These are phyloP conservation scores for Trametopsis cervina DNA, from an alignment of 768 basidiomycete genomes.

Conservation along the genomic window DNA sequence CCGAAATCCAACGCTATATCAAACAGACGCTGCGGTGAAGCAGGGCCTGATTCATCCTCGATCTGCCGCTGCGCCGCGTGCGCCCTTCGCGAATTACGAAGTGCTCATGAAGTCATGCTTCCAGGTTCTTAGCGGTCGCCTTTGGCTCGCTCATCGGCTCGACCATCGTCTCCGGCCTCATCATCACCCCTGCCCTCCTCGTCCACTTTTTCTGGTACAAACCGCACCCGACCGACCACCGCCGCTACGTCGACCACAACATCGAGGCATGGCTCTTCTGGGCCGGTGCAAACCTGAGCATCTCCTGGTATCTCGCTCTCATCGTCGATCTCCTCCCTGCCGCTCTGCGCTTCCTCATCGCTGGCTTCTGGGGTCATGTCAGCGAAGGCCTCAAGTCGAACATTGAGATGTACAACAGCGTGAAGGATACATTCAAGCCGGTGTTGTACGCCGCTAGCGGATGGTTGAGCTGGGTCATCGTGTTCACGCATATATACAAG, in stretches of 20 bases:
- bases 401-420: conserved; percentile 62
- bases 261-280: conserved; percentile 77
- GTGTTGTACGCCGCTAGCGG: conserved; percentile 63
- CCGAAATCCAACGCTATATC: too few relatives aligned
- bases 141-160: conserved; percentile 75
- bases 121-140: conserved; percentile 52
- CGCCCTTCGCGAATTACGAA: too few relatives aligned
- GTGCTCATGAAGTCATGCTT: too few relatives aligned
- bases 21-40: neutral
- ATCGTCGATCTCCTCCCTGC: conserved; percentile 63
- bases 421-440: conserved; percentile 67
- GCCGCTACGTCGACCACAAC: conserved; percentile 57
- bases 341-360: conserved; percentile 43
- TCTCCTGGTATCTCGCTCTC: conserved; percentile 76
- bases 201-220: conserved; percentile 69
- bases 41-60: too few relatives aligned
- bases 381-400: conserved; percentile 60
- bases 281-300: conserved; percentile 68
- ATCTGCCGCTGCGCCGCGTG: too few relatives aligned
- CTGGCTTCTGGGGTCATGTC: conserved; percentile 67
- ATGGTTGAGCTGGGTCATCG: conserved; percentile 71
- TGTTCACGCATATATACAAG: conserved; percentile 60
- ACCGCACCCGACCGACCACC: conserved; percentile 45
- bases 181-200: conserved; percentile 56
- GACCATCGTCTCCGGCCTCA: conserved; percentile 50